Evolutionary conservation across 2,329 filamentous ascomycete species (phyloP).

Genomic region (Colletotrichum gigasporum): DNA sequence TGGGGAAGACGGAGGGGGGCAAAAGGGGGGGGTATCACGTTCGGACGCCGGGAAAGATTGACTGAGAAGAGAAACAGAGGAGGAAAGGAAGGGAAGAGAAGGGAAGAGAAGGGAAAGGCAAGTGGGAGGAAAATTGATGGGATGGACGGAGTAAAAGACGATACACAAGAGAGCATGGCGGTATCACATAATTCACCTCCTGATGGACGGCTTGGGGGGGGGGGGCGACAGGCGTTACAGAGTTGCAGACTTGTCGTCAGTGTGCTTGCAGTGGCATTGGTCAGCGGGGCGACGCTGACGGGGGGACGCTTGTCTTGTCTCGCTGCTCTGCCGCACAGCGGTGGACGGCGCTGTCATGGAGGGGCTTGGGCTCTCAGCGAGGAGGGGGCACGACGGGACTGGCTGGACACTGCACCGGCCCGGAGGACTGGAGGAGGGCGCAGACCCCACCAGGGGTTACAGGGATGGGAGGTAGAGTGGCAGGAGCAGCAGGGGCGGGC

Average conservation of each 20-base stretch:
- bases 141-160: constrained; percentile 25
- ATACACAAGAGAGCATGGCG: constrained; percentile 13
- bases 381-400: neutral
- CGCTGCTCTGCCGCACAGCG: constrained; percentile 1
- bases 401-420: neutral
- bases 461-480: neutral
- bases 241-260: constrained; percentile 30
- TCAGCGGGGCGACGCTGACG: constrained; percentile 21
- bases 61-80: neutral
- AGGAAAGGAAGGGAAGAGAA: neutral
- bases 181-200: constrained; percentile 25
- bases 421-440: neutral
- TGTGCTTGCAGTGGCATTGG: constrained; percentile 32
- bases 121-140: constrained; percentile 15
- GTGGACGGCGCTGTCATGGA: neutral
- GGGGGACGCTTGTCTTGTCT: constrained; percentile 10
- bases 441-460: neutral
- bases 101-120: neutral
- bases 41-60: constrained; percentile 8
- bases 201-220: constrained; percentile 5
- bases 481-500: neutral
- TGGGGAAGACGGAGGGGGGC: neutral
- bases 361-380: neutral
- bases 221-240: constrained; percentile 29
- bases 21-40: constrained; percentile 6